Conservation (phyloP, 2,329 filamentous ascomycete species). For the Penicillium aurantiogriseum region DNA sequence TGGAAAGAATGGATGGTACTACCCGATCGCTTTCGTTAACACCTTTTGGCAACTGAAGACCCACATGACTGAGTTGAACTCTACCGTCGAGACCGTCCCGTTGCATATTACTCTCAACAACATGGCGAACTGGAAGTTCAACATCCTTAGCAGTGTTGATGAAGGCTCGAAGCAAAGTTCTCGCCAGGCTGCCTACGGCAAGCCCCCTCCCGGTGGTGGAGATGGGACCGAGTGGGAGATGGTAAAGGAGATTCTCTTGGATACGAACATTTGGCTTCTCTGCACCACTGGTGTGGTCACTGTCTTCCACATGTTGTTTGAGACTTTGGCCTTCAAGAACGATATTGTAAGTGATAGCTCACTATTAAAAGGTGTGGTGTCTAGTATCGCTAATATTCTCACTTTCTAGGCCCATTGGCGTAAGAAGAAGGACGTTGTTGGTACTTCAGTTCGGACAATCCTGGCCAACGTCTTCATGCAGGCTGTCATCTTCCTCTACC, state of each 20-base stretch:
- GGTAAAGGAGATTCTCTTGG: conserved; percentile 91
- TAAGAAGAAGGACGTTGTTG: conserved; percentile 99
- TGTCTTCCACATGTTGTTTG: conserved; percentile 89
- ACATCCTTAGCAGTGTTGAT: conserved; percentile 78
- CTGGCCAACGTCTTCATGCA: conserved; percentile 99
- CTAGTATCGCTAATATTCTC: conserved; percentile 15
- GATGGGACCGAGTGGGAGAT: conserved; percentile 95
- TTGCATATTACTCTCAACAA: conserved; percentile 82
- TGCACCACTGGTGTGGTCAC: conserved; percentile 80
- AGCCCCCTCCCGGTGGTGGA: conserved; percentile 69
- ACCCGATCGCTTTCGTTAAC: conserved; percentile 86
- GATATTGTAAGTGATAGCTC: conserved; percentile 64
- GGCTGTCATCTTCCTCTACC: conserved; percentile 88
- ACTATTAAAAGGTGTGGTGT: background rate
- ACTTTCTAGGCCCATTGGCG: conserved; percentile 72
- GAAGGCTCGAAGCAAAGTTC: conserved; percentile 81
- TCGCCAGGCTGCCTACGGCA: conserved; percentile 72
- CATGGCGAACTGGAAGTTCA: conserved; percentile 85
- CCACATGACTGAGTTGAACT: conserved; percentile 90
- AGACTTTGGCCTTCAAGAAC: conserved; percentile 93
- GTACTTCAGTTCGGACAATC: conserved; percentile 93
- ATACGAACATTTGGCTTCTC: conserved; percentile 90
- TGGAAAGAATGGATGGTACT: conserved; percentile 91
- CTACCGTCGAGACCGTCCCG: conserved; percentile 78
- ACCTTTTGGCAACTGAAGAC: conserved; percentile 94